Percentiles rank a stretch among this genome's conserved stretches.
phyloP scores from a whole-genome alignment of 495 filamentous ascomycete species.

The Chaetomium fimeti region DNA sequence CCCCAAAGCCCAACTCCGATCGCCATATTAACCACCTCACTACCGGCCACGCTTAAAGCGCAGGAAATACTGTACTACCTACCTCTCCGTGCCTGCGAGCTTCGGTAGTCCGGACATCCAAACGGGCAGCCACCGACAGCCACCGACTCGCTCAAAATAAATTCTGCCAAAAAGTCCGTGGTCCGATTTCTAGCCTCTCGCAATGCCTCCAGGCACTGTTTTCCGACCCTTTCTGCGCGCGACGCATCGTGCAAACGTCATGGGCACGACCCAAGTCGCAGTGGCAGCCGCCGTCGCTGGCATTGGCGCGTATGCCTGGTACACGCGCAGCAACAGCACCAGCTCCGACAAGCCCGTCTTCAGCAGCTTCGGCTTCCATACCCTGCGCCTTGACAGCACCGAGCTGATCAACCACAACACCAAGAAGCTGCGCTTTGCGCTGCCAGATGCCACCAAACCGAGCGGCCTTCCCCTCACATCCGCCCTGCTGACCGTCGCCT shows the following conservation, averaged over 20 bases:
- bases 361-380: constrained; percentile 38
- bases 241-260: constrained; percentile 26
- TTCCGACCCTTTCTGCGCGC: constrained; percentile 21
- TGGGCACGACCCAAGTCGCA: constrained; percentile 31
- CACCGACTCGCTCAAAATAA: neutral
- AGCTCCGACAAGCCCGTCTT: constrained; percentile 31
- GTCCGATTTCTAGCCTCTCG: neutral
- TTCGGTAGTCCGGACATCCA: constrained; percentile 34
- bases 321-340: constrained; percentile 20
- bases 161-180: neutral
- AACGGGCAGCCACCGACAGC: constrained; percentile 12
- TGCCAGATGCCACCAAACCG: constrained; percentile 49
- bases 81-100: constrained; percentile 12
- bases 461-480: constrained; percentile 58
- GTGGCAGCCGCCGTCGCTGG: constrained; percentile 34
- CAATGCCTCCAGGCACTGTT: constrained; percentile 14
- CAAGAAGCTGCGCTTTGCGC: constrained; percentile 61
- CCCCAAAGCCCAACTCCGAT: constrained; percentile 35
- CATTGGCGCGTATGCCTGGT: constrained; percentile 32
- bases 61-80: neutral
- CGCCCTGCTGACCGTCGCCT: constrained; percentile 55
- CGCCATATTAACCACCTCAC: constrained; percentile 28
- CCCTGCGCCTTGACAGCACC: constrained; percentile 48
- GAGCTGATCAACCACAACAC: constrained; percentile 64
- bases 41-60: constrained; percentile 7